A percentile compares a stretch with the other conserved stretches of the same genome.
Conservation (phyloP, 2,329 filamentous ascomycete genomes). For the Emergomyces africanus region DNA sequence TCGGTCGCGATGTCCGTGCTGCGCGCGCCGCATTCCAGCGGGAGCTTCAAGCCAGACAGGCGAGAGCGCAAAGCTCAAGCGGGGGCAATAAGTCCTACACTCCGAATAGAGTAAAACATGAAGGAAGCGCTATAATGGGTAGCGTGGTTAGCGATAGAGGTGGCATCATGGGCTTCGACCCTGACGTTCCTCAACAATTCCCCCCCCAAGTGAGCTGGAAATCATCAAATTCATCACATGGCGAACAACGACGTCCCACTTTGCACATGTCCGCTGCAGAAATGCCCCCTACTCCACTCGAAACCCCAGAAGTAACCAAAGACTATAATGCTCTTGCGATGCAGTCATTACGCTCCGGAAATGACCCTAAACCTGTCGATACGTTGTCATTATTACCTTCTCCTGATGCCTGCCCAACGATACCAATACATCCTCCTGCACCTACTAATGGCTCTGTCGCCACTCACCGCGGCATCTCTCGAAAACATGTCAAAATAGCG, state of each 20-base stretch:
- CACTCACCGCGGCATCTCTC: constrained; percentile 47
- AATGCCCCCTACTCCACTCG: constrained; percentile 3
- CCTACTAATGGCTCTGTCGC: constrained; percentile 33
- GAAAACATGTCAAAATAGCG: constrained; percentile 48
- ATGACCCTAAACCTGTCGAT: constrained; percentile 32
- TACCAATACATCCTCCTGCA: constrained; percentile 47
- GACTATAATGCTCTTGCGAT: constrained; percentile 37
- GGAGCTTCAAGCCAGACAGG: constrained; percentile 31
- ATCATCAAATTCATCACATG: constrained; percentile 39
- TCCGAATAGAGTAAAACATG: constrained; percentile 32
- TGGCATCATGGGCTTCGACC: constrained; percentile 40
- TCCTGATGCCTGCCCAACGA: constrained; percentile 41
- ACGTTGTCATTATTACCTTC: constrained; percentile 37
- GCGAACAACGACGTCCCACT: constrained; percentile 19
- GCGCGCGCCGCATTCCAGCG: constrained; percentile 34
- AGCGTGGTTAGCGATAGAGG: constrained; percentile 44
- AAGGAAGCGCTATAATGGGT: constrained; percentile 34
- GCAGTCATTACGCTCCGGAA: constrained; percentile 27
- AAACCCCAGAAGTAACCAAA: constrained; percentile 16
- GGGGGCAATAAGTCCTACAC: constrained; percentile 32
- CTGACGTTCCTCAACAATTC: constrained; percentile 28
- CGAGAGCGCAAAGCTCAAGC: constrained; percentile 35
- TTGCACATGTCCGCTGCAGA: constrained; percentile 12
- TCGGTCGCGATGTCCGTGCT: constrained; percentile 48
- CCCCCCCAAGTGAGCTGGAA: constrained; percentile 32